Percentiles rank a stretch among this genome's conserved stretches.
phyloP scores from a whole-genome alignment of 768 basidiomycete species.

The Steccherinum ochraceum region DNA sequence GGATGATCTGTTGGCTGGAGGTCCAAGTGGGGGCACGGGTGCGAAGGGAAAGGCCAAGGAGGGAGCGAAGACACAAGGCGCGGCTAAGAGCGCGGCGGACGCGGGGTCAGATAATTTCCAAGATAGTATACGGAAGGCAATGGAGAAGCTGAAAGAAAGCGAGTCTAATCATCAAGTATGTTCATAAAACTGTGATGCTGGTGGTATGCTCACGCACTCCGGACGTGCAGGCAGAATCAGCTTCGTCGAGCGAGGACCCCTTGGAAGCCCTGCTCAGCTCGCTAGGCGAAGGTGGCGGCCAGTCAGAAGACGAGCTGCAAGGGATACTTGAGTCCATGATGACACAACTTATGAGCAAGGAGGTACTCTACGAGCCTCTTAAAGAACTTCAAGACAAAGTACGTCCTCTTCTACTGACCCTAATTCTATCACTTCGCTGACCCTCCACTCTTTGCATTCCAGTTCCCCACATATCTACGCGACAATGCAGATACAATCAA shows the following conservation, averaged over 20 bases:
- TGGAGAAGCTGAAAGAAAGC: conserved; percentile 67
- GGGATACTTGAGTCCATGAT: conserved; percentile 77
- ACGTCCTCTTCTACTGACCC: conserved; percentile 11
- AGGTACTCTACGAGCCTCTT: conserved; percentile 80
- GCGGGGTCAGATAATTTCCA: conserved; percentile 47
- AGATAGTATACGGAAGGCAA: conserved; percentile 60
- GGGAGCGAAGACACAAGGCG: conserved; percentile 6
- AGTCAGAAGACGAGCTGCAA: conserved; percentile 44
- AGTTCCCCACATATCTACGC: conserved; percentile 77
- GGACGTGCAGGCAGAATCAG: background rate
- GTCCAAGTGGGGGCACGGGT: conserved; percentile 9
- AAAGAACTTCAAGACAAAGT: conserved; percentile 75
- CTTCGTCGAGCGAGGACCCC: conserved; percentile 18
- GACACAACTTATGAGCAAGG: conserved; percentile 74
- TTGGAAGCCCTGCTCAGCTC: conserved; percentile 50
- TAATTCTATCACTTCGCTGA: background rate
- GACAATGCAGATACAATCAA: conserved; percentile 49
- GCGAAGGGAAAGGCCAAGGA: conserved; percentile 12
- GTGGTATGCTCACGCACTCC: background rate
- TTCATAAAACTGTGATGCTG: background rate
- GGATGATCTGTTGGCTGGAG: no score
- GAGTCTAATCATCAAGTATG: conserved; percentile 49
- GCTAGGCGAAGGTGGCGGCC: conserved; percentile 32
- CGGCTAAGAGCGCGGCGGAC: background rate
- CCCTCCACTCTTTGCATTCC: background rate